Base-by-base conservation (phyloP, 1,139 yeast species). In the Kurtzmaniella quercitrusa region DNA sequence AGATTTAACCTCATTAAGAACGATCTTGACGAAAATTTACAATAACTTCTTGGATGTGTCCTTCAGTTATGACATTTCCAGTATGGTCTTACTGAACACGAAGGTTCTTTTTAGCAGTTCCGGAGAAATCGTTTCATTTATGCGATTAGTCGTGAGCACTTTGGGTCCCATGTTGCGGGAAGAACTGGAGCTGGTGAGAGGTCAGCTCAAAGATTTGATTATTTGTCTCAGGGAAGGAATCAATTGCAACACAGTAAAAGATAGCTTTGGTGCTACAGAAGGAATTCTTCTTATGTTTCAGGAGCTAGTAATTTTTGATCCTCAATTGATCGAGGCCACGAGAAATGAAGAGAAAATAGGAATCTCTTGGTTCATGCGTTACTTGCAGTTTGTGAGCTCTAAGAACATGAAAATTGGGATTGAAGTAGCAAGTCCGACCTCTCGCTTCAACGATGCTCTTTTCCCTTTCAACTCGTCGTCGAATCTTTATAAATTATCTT, bases 1-100 rank as follows among this genome's bases (percentile, higher is more conserved):
- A 40, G 78, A 80, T 10, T 73, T 79, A 44, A 66, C 78, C 2
- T 52, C 69, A 9, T 69, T 73, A 41, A 64, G 83, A 1, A 62
- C 87, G 1, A 56, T 77, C 1, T 52, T 87, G 42, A 70, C 70
- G 40, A 63, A 60, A 15, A 55, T 84, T 1, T 74, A 75, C 54
- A 50, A 70, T 1, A 68, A 75, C 44, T 90, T 82, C 48, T 51
- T 70, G 38, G 56, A 58, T 34, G 67, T 67, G 42, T 58, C 70
- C 1, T 89, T 77, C 57, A 83, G 87, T 14, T 60, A 63, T 43
- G 64, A 60, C 34, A 48, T 59, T 10, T 40, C 46, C 1, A 65
- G 58, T 41, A 56, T 54, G 27, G 50, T 58, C 1, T 55, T 65
- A 31, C 52, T 59, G 11, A 70, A 70, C 48, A 57, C 68, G 47